phyloP scores from a whole-genome alignment of 1,139 yeast species.

The Meyerozyma carpophila region DNA sequence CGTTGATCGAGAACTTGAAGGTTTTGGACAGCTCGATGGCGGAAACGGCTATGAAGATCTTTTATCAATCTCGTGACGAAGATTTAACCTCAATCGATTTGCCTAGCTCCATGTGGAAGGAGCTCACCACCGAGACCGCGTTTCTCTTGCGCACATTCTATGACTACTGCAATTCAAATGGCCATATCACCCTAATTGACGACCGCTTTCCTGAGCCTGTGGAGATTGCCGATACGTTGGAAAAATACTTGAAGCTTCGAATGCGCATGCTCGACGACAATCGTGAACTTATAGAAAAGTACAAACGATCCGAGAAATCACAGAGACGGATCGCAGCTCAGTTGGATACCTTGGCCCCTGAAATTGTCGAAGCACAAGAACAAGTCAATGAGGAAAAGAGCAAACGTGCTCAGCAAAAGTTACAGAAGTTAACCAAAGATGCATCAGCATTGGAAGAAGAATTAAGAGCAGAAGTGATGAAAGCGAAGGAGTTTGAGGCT shows the following conservation, averaged over 20 bases:
- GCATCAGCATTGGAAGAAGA: conserved; percentile 12
- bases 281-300: conserved; percentile 14
- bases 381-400: conserved; percentile 19
- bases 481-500: conserved; percentile 13
- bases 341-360: conserved; percentile 7
- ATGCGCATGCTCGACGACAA: conserved; percentile 28
- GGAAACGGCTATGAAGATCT: conserved; percentile 57
- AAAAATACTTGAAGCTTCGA: conserved; percentile 47
- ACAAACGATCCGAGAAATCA: conserved; percentile 8
- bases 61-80: conserved; percentile 62
- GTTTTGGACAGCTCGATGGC: conserved; percentile 64
- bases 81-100: conserved; percentile 53
- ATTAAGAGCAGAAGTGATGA: background rate
- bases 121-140: conserved; percentile 68
- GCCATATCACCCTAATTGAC: conserved; percentile 57
- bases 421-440: conserved; percentile 11
- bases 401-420: conserved; percentile 11
- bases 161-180: conserved; percentile 54
- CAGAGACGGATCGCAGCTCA: conserved; percentile 8
- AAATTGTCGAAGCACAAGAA: conserved; percentile 9
- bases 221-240: conserved; percentile 56
- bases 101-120: conserved; percentile 59
- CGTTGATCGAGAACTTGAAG: conserved; percentile 64
- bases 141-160: conserved; percentile 67
- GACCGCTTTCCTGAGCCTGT: conserved; percentile 77